Conservation (phyloP, 2,329 filamentous ascomycete genomes). For the Fusarium decemcellulare region DNA sequence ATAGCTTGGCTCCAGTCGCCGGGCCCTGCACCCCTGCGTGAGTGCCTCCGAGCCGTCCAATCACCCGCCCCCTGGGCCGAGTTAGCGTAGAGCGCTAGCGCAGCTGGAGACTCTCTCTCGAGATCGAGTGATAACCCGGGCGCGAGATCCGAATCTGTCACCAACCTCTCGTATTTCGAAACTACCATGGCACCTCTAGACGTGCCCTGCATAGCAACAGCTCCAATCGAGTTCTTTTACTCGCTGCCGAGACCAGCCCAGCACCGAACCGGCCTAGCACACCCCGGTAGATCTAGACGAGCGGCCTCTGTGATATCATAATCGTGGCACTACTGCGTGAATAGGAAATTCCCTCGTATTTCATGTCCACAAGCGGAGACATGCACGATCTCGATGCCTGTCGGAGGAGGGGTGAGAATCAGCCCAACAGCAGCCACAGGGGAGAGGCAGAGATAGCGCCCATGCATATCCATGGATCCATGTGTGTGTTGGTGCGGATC, state of each 20-base stretch:
- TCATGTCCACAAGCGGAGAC: conserved; percentile 8
- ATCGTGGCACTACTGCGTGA: conserved; percentile 28
- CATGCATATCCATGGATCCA: too few relatives aligned
- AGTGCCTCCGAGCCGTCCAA: too few relatives aligned
- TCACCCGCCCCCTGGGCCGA: too few relatives aligned
- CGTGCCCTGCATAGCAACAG: not conserved
- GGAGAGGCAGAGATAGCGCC: too few relatives aligned
- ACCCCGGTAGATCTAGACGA: conserved; percentile 13
- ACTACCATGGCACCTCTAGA: not conserved
- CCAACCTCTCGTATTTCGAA: not conserved
- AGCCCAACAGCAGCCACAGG: not conserved
- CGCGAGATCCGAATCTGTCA: not conserved
- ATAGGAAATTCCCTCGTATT: conserved; percentile 33
- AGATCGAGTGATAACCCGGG: not conserved
- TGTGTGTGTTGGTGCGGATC: too few relatives aligned
- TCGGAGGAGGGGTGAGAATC: not conserved
- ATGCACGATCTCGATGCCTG: conserved; percentile 10
- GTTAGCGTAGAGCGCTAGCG: too few relatives aligned
- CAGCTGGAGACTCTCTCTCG: too few relatives aligned
- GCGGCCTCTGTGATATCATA: conserved; percentile 32
- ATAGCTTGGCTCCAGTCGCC: not conserved
- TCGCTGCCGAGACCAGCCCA: not conserved
- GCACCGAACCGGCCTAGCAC: not conserved
- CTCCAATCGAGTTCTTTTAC: not conserved
- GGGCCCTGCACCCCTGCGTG: too few relatives aligned